phyloP scores from a whole-genome alignment of 2,329 filamentous ascomycete species.

The Fusarium gaditjirri region DNA sequence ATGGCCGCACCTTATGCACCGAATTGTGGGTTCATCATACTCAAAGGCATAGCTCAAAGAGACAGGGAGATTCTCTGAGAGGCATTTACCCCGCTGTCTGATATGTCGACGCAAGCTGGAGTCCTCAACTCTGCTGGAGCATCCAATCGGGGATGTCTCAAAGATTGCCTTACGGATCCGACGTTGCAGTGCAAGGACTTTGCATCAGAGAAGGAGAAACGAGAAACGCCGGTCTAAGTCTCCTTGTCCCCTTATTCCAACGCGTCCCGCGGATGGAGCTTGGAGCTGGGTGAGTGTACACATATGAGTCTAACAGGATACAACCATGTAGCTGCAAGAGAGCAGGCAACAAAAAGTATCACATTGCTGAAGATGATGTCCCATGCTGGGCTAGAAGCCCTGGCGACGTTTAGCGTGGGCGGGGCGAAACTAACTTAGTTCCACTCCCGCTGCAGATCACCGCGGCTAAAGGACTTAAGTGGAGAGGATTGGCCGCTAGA shows the following conservation, averaged over 20 bases:
- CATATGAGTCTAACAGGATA: neutral
- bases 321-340: neutral
- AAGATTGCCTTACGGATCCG: neutral
- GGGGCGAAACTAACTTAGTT: neutral
- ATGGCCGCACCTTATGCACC: constrained; percentile 11
- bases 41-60: neutral
- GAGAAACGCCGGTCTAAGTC: neutral
- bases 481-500: neutral
- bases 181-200: constrained; percentile 3
- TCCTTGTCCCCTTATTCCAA: neutral
- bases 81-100: neutral
- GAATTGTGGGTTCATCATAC: neutral
- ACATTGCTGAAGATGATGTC: neutral
- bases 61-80: neutral
- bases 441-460: constrained; percentile 6
- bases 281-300: neutral
- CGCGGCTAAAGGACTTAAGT: constrained; percentile 2
- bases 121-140: neutral
- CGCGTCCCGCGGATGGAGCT: neutral
- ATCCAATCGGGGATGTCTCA: constrained; percentile 16
- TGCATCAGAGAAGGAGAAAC: neutral
- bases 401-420: neutral
- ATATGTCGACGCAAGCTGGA: constrained; percentile 5
- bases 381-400: neutral
- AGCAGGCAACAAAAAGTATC: neutral